Evolutionary conservation across 1,284 basidiomycete genomes (phyloP).

Genomic region (Cutaneotrichosporon mucoides): DNA sequence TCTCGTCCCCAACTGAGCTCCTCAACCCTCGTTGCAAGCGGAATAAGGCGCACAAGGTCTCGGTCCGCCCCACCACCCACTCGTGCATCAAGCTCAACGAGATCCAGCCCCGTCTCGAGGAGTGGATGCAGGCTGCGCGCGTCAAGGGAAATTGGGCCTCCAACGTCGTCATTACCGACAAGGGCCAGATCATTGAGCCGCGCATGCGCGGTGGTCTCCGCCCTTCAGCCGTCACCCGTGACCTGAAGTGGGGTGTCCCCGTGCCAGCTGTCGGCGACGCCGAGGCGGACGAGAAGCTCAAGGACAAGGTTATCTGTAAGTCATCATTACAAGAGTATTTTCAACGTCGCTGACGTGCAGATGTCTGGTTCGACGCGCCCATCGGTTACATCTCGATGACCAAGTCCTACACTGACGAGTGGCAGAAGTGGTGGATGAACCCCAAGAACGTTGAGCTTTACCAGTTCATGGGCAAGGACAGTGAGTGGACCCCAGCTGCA

Average conservation of each 20-base stretch:
- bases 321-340: too few relatives aligned
- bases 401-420: conserved; percentile 87
- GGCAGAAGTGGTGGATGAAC: conserved; percentile 98
- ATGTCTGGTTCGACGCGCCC: conserved; percentile 96
- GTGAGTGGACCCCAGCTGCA: conserved; percentile 27
- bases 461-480: conserved; percentile 99
- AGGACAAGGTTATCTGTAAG: conserved; percentile 93
- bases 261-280: conserved; percentile 71
- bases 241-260: conserved; percentile 94
- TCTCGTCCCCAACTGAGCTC: conserved; percentile 84
- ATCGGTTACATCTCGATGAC: conserved; percentile 98
- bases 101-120: conserved; percentile 77
- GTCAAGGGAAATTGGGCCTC: conserved; percentile 84
- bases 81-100: conserved; percentile 86
- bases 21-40: conserved; percentile 94
- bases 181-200: conserved; percentile 85
- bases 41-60: conserved; percentile 71
- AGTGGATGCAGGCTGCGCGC: conserved; percentile 80
- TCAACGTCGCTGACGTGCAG: conserved; percentile 46
- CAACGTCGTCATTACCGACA: conserved; percentile 81
- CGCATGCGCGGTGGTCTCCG: conserved; percentile 81
- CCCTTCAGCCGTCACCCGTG: conserved; percentile 88
- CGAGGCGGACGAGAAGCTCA: conserved; percentile 72
- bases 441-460: conserved; percentile 85
- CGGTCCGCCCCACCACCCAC: conserved; percentile 77